Evolutionary conservation across 2,329 filamentous ascomycete genomes (phyloP).

Genomic region (Fusarium sambucinum): DNA sequence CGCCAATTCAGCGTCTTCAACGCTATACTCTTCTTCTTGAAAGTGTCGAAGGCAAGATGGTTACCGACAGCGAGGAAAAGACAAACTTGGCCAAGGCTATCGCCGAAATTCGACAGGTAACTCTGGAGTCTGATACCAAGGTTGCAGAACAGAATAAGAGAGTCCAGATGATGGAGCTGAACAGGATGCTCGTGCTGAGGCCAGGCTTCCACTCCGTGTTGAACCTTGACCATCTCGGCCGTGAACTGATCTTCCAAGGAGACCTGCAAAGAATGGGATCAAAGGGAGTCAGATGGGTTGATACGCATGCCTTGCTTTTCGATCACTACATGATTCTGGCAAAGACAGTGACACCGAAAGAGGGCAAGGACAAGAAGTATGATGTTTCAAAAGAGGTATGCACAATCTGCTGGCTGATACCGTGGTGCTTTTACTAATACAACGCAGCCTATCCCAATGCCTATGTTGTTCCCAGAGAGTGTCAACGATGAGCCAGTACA

Average conservation of each 20-base stretch:
- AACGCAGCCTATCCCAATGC: slow-evolving; percentile 88
- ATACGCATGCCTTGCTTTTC: slow-evolving; percentile 92
- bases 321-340: slow-evolving; percentile 96
- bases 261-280: slow-evolving; percentile 90
- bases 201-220: slow-evolving; percentile 90
- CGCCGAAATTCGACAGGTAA: slow-evolving; percentile 90
- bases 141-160: slow-evolving; percentile 94
- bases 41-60: slow-evolving; percentile 86
- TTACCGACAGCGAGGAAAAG: slow-evolving; percentile 89
- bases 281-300: slow-evolving; percentile 91
- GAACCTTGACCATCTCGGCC: slow-evolving; percentile 92
- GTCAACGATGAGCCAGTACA: slow-evolving; percentile 91
- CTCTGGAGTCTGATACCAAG: slow-evolving; percentile 89
- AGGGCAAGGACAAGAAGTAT: slow-evolving; percentile 81
- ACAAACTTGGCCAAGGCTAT: slow-evolving; percentile 84
- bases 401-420: not conserved
- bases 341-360: slow-evolving; percentile 79
- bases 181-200: slow-evolving; percentile 83
- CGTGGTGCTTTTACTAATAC: slow-evolving; percentile 42
- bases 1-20: slow-evolving; percentile 91
- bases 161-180: slow-evolving; percentile 87
- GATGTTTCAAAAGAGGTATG: slow-evolving; percentile 91
- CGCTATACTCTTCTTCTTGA: slow-evolving; percentile 86
- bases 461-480: slow-evolving; percentile 90
- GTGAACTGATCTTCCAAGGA: slow-evolving; percentile 88